A percentile compares a stretch with the other conserved stretches of the same genome.
These are phyloP conservation scores for Avena insularis DNA, from an alignment of 176 grass and related monocot genomes.

Conservation along the genomic window DNA sequence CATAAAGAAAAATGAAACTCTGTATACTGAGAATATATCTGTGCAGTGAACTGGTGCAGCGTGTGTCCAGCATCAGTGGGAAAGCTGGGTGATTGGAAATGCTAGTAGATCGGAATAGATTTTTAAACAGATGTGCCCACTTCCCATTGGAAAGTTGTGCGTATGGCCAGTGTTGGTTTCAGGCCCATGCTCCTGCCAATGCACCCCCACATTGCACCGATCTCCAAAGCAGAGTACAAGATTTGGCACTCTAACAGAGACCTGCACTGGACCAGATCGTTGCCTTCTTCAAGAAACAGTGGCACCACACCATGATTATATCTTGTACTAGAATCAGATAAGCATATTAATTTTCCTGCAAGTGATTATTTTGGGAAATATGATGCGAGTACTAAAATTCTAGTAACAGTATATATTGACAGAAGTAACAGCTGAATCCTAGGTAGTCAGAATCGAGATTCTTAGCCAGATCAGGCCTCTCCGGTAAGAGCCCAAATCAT, in stretches of 20 bases:
- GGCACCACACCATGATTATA: constrained; percentile 6
- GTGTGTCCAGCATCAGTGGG: constrained; percentile 45
- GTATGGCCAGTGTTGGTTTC: constrained; percentile 53
- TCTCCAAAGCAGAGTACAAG: constrained; percentile 52
- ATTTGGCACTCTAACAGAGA: constrained; percentile 68
- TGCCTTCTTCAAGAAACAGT: constrained; percentile 31
- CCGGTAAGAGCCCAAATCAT: no score
- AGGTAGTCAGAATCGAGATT: no score
- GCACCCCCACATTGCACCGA: constrained; percentile 48
- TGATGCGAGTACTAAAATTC: not conserved
- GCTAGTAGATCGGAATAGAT: constrained; percentile 49
- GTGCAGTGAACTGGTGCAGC: constrained; percentile 39
- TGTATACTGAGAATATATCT: constrained; percentile 48
- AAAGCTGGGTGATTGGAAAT: constrained; percentile 49
- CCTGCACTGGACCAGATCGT: constrained; percentile 48
- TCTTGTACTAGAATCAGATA: not conserved
- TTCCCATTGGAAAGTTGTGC: constrained; percentile 46
- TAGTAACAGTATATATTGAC: not conserved
- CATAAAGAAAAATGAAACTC: not conserved
- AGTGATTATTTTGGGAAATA: not conserved
- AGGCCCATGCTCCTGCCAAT: constrained; percentile 49
- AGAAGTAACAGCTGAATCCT: not conserved
- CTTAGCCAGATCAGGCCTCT: no score
- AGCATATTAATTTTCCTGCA: not conserved
- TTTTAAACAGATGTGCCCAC: constrained; percentile 46